Conservation (phyloP, 192 early-diverging fungal genomes). For the Umbelopsis vinacea region DNA sequence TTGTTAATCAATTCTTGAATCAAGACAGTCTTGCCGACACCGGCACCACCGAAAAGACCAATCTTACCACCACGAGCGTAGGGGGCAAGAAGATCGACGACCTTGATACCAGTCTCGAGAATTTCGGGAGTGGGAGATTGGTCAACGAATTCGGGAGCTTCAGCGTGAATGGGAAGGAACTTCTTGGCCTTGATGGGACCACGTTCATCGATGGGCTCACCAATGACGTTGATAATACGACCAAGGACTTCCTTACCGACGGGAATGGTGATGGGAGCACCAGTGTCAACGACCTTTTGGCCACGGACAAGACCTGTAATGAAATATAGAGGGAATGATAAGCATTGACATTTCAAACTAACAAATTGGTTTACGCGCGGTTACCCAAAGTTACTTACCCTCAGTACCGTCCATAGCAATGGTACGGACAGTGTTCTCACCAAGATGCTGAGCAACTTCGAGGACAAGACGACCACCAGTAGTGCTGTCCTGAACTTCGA, state of each 20-base stretch:
- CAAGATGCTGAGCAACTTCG: constrained; percentile 96
- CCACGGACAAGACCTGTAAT: constrained; percentile 93
- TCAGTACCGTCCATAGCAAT: constrained; percentile 99
- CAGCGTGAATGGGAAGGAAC: constrained; percentile 88
- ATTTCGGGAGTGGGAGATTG: constrained; percentile 95
- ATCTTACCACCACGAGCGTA: constrained; percentile 99
- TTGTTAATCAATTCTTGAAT: constrained; percentile 99
- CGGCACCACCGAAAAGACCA: constrained; percentile 98
- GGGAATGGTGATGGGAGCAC: constrained; percentile 90
- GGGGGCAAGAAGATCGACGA: constrained; percentile 97
- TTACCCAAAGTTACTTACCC: constrained; percentile 14
- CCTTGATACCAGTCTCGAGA: constrained; percentile 98
- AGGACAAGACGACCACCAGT: constrained; percentile 89
- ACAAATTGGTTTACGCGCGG: background rate
- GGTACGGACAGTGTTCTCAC: constrained; percentile 98
- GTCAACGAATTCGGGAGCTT: constrained; percentile 94
- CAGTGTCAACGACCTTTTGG: constrained; percentile 93
- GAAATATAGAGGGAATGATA: background rate
- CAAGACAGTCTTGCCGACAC: constrained; percentile 99
- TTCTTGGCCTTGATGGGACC: constrained; percentile 94
- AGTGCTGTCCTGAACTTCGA: constrained; percentile 87
- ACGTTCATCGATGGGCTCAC: constrained; percentile 98
- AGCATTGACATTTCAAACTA: too few relatives aligned
- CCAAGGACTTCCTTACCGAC: constrained; percentile 95
- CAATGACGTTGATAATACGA: constrained; percentile 99